Conservation (phyloP, 2,329 filamentous ascomycete genomes). For the Hypoxylon sp. region DNA sequence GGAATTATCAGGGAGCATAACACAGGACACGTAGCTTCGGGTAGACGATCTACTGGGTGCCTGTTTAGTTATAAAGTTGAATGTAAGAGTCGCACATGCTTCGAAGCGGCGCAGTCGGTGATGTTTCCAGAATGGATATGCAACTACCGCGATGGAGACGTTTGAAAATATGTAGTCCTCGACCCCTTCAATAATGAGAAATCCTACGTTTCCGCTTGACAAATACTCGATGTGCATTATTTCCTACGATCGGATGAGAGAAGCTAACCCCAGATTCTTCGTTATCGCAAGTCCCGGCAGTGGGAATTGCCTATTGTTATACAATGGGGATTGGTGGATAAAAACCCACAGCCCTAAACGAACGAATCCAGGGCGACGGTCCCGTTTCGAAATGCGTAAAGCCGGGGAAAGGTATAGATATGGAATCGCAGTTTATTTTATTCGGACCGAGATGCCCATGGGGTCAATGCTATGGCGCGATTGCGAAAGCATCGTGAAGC, state of each 20-base stretch:
- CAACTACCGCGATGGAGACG: conserved; percentile 26
- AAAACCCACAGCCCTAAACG: conserved; percentile 28
- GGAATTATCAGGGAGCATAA: not conserved
- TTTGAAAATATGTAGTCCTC: conserved; percentile 26
- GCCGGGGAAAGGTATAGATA: conserved; percentile 37
- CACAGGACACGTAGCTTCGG: conserved; percentile 14
- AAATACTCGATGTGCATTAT: conserved; percentile 12
- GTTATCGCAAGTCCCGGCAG: conserved; percentile 28
- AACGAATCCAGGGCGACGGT: conserved; percentile 26
- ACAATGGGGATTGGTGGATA: conserved; percentile 40
- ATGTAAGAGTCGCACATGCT: conserved; percentile 24
- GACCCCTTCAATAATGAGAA: conserved; percentile 20
- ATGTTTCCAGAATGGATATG: conserved; percentile 27
- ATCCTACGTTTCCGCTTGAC: conserved; percentile 12
- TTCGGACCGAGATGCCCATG: conserved; percentile 41
- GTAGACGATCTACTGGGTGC: conserved; percentile 6
- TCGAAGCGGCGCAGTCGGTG: conserved; percentile 32
- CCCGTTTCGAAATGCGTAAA: conserved; percentile 37
- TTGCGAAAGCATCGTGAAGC: conserved; percentile 16
- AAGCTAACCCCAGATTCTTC: conserved; percentile 40
- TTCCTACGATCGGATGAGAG: conserved; percentile 29
- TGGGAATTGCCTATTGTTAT: conserved; percentile 25
- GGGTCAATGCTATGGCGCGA: conserved; percentile 22
- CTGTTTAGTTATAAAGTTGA: conserved; percentile 10
- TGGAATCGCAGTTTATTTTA: conserved; percentile 33